Percentiles rank a stretch among this genome's conserved stretches.
Conservation (phyloP, 805 yeast species). For the Starmera amethionina region DNA sequence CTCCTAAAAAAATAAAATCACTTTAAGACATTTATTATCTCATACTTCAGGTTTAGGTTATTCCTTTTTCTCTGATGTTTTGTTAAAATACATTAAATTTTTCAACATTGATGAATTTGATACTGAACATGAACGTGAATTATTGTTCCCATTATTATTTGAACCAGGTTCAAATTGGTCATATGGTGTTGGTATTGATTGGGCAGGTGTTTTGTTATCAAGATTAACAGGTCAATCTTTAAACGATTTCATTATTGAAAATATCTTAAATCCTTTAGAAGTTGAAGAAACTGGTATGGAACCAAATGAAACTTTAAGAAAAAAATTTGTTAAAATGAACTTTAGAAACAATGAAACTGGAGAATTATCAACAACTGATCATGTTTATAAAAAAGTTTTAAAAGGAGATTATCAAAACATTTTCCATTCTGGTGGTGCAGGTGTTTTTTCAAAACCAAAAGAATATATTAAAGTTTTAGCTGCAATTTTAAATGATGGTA, state of each 20-base stretch:
- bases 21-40: slow-evolving; percentile 24
- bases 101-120: slow-evolving; percentile 11
- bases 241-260: slow-evolving; percentile 19
- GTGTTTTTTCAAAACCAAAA: slow-evolving; percentile 28
- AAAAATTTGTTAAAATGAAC: slow-evolving; percentile 16
- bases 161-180: slow-evolving; percentile 29
- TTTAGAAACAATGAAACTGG: slow-evolving; percentile 12
- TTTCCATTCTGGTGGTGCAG: slow-evolving; percentile 33
- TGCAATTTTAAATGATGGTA: slow-evolving; percentile 30
- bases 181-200: slow-evolving; percentile 26
- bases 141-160: slow-evolving; percentile 18
- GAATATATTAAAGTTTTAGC: slow-evolving; percentile 31
- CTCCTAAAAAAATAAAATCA: slow-evolving; percentile 19
- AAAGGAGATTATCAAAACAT: slow-evolving; percentile 2
- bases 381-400: slow-evolving; percentile 4
- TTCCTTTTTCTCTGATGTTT: slow-evolving; percentile 18
- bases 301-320: slow-evolving; percentile 11
- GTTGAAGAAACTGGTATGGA: slow-evolving; percentile 18
- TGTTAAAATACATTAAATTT: slow-evolving; percentile 14
- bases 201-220: slow-evolving; percentile 26
- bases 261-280: slow-evolving; percentile 22
- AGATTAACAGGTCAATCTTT: slow-evolving; percentile 19
- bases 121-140: slow-evolving; percentile 4
- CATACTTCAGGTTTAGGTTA: slow-evolving; percentile 32
- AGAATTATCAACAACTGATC: slow-evolving; percentile 4